phyloP scores from a whole-genome alignment of 1,284 basidiomycete genomes.

The Ustilago hordei region DNA sequence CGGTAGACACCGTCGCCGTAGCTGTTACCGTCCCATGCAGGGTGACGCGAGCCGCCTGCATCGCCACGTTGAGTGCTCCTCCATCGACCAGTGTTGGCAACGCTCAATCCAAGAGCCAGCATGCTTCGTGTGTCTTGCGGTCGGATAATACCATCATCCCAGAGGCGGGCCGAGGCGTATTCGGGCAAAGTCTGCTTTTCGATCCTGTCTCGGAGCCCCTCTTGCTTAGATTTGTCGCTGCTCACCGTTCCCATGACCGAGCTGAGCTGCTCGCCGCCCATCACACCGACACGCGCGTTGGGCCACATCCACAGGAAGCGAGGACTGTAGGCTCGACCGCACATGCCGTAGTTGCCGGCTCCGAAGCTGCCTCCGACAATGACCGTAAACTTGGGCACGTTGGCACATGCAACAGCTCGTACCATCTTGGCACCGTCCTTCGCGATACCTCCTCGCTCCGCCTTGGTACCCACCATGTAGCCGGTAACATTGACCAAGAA shows the following conservation, averaged over 20 bases:
- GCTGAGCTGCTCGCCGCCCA: slow-evolving; percentile 92
- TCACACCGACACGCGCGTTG: slow-evolving; percentile 93
- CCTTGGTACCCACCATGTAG: slow-evolving; percentile 95
- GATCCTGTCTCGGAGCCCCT: slow-evolving; percentile 80
- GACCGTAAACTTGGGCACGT: slow-evolving; percentile 93
- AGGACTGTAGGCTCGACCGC: slow-evolving; percentile 79
- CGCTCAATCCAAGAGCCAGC: slow-evolving; percentile 83
- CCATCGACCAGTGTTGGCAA: slow-evolving; percentile 72
- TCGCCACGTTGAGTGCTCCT: slow-evolving; percentile 48
- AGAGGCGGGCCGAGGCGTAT: slow-evolving; percentile 88
- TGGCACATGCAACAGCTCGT: slow-evolving; percentile 90
- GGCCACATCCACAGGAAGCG: slow-evolving; percentile 99
- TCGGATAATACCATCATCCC: slow-evolving; percentile 94
- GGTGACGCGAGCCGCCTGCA: slow-evolving; percentile 47
- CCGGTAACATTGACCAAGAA: slow-evolving; percentile 92
- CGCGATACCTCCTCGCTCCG: slow-evolving; percentile 92
- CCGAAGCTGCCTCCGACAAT: slow-evolving; percentile 95
- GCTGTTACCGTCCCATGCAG: slow-evolving; percentile 64
- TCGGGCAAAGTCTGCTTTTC: slow-evolving; percentile 86
- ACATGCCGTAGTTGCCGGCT: slow-evolving; percentile 83
- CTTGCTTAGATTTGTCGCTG: slow-evolving; percentile 47
- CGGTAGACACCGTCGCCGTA: slow-evolving; percentile 56
- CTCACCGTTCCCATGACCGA: slow-evolving; percentile 92
- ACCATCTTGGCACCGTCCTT: slow-evolving; percentile 99
- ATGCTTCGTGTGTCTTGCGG: slow-evolving; percentile 90